Base-by-base conservation (phyloP, 2,329 filamentous ascomycete genomes). In the Apiospora malaysiana region DNA sequence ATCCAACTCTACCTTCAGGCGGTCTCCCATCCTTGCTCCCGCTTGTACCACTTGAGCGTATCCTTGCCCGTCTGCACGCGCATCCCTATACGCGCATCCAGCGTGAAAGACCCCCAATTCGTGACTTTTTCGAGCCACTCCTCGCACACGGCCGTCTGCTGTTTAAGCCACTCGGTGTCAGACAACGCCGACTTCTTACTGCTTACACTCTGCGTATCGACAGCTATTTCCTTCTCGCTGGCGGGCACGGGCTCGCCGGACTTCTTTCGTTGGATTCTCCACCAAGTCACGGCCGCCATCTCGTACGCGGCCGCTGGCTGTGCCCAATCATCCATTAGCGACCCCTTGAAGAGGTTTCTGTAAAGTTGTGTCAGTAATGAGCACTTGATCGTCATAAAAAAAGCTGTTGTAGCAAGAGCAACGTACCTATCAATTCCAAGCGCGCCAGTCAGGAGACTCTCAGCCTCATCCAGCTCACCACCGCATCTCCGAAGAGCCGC, bases 231-330 rank as follows among this genome's bases (percentile, higher is more conserved):
- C 5, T 59, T 10, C 4, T 59, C 27, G 2, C 2, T 21, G 18
- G 14, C 21, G 45, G 56, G 9, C 16, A 40, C 14, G 23, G 40
- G 43, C 46, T 45, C 23, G 21, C 27, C 49, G 4, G 49, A 63
- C 42, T 82, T 78, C 75, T 83, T 86, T 69, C 85, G 86, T 76
- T 95, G 92, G 71, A 88, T 86, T 7, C 56, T 63, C 56, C 27
- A 37, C 95, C 95, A 99, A 1, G 91, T 84, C 70, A 93, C 89
- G 9, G 93, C 94, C 0, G 91, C 94, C 84, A 96, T 89, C 82
- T 99, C 96, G 81, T 98, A 98, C 74, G 94, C 87, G 1, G 93
- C 94, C 0, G 91, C 89, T 0, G 95, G 93, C 8, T 88, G 84
- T 12, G 90, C 85, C 84, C 93, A 95, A 76, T 92, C 91, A 71